Evolutionary conservation across 2,329 filamentous ascomycete genomes (phyloP).

Genomic region (Talaromyces sp.): DNA sequence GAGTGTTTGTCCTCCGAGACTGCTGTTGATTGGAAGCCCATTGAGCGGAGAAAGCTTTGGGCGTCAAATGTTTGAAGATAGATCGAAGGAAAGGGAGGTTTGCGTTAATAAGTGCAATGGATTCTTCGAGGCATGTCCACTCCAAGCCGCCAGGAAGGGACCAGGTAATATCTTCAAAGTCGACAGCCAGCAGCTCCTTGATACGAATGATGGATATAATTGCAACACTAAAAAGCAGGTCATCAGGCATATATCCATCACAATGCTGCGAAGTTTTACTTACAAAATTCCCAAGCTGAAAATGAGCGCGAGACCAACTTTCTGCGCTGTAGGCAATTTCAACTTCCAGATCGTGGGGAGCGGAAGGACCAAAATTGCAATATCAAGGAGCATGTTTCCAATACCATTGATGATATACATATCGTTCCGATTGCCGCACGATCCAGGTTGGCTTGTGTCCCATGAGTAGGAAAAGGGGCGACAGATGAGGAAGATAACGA

Average conservation of each 20-base stretch:
- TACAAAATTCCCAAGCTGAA: not conserved
- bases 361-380: not conserved
- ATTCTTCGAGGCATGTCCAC: slow-evolving; percentile 9
- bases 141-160: slow-evolving; percentile 3
- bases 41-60: not conserved
- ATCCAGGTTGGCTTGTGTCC: not conserved
- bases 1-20: not conserved
- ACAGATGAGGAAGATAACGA: not conserved
- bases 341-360: not conserved
- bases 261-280: not conserved
- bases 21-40: not conserved
- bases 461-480: not conserved
- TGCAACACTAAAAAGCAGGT: not conserved
- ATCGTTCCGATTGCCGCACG: not conserved
- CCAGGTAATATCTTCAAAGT: slow-evolving; percentile 10
- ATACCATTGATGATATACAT: not conserved
- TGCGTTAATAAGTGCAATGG: not conserved
- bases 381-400: not conserved
- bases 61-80: not conserved
- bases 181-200: slow-evolving; percentile 5
- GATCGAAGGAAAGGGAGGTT: slow-evolving; percentile 8
- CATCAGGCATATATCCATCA: not conserved
- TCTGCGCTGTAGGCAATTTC: not conserved
- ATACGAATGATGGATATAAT: slow-evolving; percentile 4
- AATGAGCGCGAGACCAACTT: not conserved